Base-by-base conservation (phyloP, 305 asterid genomes). In the Euphrasia arctica region DNA sequence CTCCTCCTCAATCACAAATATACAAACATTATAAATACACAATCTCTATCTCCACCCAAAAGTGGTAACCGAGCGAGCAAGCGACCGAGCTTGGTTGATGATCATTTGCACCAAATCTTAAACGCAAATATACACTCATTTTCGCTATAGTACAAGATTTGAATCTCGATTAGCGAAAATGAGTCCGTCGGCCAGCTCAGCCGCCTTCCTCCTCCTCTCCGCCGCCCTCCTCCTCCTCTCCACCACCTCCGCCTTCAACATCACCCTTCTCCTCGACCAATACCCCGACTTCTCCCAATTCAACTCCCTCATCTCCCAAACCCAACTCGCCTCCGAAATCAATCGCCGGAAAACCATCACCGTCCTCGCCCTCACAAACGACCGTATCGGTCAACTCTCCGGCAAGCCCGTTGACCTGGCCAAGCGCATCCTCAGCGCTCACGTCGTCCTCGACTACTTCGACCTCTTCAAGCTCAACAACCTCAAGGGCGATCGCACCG, bases 371-470 rank as follows among this genome's bases (percentile, higher is more conserved):
- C 42, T 89, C 7, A 39, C 68, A 51, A 80, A 83, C 69, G 84
- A 52, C 65, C 63, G 27, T 39, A 28, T 83, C 18, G 80, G 79
- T 13, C 66, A 29, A 0, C 50, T 89, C 10, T 0, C 66, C 1
- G 70, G 78, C 0, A 73, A 63, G 27, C 22, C 83, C 1, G 73
- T 15, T 3, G 87, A 85, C 9, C 76, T 63, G 1, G 66, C 58
- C 45, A 78, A 63, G 83, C 58, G 72, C 2, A 66, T 83, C 58
- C 79, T 89, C 47, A 76, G 80, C 75, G 75, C 63, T 66, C 93
- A 89, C 67, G 58, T 89, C 10, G 52, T 85, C 52, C 84, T 87
- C 57, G 97, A 89, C 43, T 87, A 87, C 76, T 89, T 43, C 66
- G 97, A 85, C 28, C 6, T 22, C 3, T 0, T 64, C 64, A 89